A percentile compares a stretch with the other conserved stretches of the same genome.
phyloP scores from a whole-genome alignment of 106 monocot species.

The Dioscorea zingiberensis region DNA sequence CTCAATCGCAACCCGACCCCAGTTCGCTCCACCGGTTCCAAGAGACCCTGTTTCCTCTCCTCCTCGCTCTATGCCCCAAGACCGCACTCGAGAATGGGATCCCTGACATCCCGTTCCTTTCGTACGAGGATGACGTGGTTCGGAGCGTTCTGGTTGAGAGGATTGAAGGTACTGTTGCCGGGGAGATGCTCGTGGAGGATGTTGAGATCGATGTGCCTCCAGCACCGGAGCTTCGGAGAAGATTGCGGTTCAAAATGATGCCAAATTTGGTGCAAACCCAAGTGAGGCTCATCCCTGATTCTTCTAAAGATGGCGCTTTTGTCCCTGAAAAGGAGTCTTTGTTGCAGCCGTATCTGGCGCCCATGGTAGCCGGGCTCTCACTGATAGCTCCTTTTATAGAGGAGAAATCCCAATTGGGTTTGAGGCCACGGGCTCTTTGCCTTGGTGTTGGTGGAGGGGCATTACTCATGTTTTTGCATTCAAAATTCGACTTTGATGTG shows the following conservation, averaged over 20 bases:
- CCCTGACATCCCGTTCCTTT: slow-evolving; percentile 59
- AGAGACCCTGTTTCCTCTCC: slow-evolving; percentile 38
- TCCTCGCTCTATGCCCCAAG: slow-evolving; percentile 63
- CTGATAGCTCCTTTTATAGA: slow-evolving; percentile 19
- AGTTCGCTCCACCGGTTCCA: slow-evolving; percentile 10
- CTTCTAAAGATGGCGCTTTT: neutral
- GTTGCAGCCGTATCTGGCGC: slow-evolving; percentile 75
- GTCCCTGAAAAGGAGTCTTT: slow-evolving; percentile 27
- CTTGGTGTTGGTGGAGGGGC: slow-evolving; percentile 81
- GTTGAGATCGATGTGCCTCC: slow-evolving; percentile 36
- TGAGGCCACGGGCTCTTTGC: slow-evolving; percentile 50
- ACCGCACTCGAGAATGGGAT: slow-evolving; percentile 20
- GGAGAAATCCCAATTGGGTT: slow-evolving; percentile 5
- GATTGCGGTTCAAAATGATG: slow-evolving; percentile 79
- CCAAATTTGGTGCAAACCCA: slow-evolving; percentile 83
- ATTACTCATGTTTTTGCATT: slow-evolving; percentile 46
- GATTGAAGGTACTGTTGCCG: slow-evolving; percentile 37
- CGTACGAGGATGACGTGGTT: slow-evolving; percentile 62
- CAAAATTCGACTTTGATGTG: slow-evolving; percentile 51
- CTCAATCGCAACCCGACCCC: slow-evolving; percentile 1
- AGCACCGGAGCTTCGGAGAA: slow-evolving; percentile 30
- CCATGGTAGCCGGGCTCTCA: slow-evolving; percentile 64
- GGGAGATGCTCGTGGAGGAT: slow-evolving; percentile 85
- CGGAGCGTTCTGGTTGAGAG: slow-evolving; percentile 32
- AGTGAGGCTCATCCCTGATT: slow-evolving; percentile 38